Evolutionary conservation across 768 basidiomycete genomes (phyloP), one percentile per base, ranked within the genome.

Genomic region (Pleurotus tuber-regium): DNA sequence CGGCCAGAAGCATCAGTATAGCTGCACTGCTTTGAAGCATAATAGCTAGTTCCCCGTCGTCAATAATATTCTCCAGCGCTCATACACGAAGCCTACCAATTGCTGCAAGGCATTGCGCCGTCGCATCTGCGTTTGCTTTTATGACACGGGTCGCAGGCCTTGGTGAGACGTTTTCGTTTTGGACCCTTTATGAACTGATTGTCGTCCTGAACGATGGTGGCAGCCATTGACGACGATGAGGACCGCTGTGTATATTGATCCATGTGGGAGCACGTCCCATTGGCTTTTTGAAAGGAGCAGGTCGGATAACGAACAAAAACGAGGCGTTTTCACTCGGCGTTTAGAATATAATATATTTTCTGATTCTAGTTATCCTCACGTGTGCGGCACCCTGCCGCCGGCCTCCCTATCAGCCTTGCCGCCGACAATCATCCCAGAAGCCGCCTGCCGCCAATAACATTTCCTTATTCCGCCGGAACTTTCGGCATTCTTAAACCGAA

Each of bases 71-170:
- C 43, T 54, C 50, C 31, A 9, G 40, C 31, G 18, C 25, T 23
- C 19, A 43, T 30, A 41, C 58, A 69, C 44, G 53, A 50, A 35
- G 58, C 71, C 57, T 51, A 88, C 87, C 89, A 91, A 62, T 91
- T 91, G 65, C 86, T 87, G 61, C 89, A 91, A 4, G 87, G 87
- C 8, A 85, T 86, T 87, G 66, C 42, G 60, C 88, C 88, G 67
- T 90, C 88, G 68, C 89, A 91, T 42, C 89, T 81, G 21, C 89
- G 81, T 63, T 92, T 92, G 69, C 83, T 85, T 66, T 87, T 89
- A 64, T 92, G 90, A 64, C 89, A 92, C 48, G 86, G 84, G 66
- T 89, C 86, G 67, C 89, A 91, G 43, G 89, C 78, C 77, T 79
- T 79, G 58, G 78, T 75, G 12, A 81, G 74, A 43, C 79, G 70